Conservation (phyloP, 257 asterid species). For the Penstemon newberryi region DNA sequence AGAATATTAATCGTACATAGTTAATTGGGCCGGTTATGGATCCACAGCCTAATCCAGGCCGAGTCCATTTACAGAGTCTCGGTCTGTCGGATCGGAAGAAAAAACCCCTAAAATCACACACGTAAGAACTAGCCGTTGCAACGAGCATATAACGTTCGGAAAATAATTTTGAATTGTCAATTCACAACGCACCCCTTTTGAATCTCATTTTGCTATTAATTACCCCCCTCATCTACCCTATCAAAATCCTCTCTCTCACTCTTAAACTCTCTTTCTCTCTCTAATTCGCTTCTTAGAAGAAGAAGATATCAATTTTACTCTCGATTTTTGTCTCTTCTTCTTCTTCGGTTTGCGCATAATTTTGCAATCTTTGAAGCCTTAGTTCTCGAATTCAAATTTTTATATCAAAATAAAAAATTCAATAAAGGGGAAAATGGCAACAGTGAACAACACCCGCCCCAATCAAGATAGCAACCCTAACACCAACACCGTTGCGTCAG, state of each 20-base stretch:
- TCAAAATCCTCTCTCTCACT: conserved; percentile 14
- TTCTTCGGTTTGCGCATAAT: conserved; percentile 28
- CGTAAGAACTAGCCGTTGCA: conserved; percentile 40
- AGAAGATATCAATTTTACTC: conserved; percentile 15
- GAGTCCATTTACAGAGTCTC: too few species aligned
- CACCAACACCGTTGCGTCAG: conserved; percentile 35
- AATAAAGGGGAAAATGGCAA: conserved; percentile 42
- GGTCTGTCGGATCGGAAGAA: too few species aligned
- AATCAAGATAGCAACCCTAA: conserved; percentile 62
- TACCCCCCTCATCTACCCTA: background rate
- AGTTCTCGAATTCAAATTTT: background rate
- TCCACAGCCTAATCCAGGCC: background rate
- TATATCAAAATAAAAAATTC: background rate
- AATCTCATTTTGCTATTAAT: background rate
- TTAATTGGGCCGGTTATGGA: background rate
- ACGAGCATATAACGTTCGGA: conserved; percentile 34
- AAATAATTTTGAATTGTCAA: conserved; percentile 27
- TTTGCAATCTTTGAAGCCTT: conserved; percentile 17
- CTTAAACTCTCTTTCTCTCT: background rate
- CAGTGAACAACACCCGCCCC: conserved; percentile 46
- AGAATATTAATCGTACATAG: too few species aligned
- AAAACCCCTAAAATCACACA: background rate
- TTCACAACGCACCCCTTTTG: background rate
- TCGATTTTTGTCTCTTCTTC: conserved; percentile 1
- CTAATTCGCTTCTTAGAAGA: conserved; percentile 6